These are phyloP conservation scores for Diplodia scrobiculata DNA, from an alignment of 2,329 filamentous ascomycete species.

Conservation along the genomic window DNA sequence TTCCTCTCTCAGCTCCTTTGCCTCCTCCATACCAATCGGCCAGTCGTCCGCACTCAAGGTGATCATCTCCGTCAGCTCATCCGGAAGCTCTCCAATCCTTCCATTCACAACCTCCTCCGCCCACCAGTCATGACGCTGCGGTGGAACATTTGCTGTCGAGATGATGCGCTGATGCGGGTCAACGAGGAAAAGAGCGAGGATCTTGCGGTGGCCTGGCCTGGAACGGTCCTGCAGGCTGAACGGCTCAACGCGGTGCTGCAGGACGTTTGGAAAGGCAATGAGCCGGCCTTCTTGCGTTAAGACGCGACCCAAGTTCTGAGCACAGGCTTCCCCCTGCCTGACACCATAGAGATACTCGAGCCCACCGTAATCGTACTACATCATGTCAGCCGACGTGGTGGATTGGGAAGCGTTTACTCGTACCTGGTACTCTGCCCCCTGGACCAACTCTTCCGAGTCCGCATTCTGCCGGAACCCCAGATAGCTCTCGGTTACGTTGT, in stretches of 20 bases:
- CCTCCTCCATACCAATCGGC: conserved; percentile 32
- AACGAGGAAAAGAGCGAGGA: conserved; percentile 62
- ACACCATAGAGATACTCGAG: conserved; percentile 46
- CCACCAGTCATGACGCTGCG: conserved; percentile 55
- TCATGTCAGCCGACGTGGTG: conserved; percentile 33
- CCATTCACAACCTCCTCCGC: conserved; percentile 32
- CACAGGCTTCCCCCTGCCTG: conserved; percentile 39
- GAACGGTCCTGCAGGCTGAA: conserved; percentile 56
- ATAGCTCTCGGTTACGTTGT: conserved; percentile 59
- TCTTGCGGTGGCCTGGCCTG: conserved; percentile 58
- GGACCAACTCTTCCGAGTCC: conserved; percentile 29
- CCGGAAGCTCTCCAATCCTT: conserved; percentile 25
- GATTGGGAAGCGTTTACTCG: conserved; percentile 32
- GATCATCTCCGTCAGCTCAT: conserved; percentile 31
- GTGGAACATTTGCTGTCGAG: conserved; percentile 56
- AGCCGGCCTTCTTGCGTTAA: conserved; percentile 53
- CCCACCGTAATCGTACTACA: conserved; percentile 38
- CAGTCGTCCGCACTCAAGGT: conserved; percentile 11
- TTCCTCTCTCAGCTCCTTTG: conserved; percentile 32
- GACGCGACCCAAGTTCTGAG: conserved; percentile 55
- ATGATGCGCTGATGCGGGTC: conserved; percentile 58
- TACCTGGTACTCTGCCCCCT: neutral
- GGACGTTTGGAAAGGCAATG: conserved; percentile 58
- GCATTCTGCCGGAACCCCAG: conserved; percentile 54
- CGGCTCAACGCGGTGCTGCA: conserved; percentile 56